A percentile compares a stretch with the other conserved stretches of the same genome.
phyloP scores from a whole-genome alignment of 2,329 filamentous ascomycete genomes.

The Sporothrix dimorphospora region DNA sequence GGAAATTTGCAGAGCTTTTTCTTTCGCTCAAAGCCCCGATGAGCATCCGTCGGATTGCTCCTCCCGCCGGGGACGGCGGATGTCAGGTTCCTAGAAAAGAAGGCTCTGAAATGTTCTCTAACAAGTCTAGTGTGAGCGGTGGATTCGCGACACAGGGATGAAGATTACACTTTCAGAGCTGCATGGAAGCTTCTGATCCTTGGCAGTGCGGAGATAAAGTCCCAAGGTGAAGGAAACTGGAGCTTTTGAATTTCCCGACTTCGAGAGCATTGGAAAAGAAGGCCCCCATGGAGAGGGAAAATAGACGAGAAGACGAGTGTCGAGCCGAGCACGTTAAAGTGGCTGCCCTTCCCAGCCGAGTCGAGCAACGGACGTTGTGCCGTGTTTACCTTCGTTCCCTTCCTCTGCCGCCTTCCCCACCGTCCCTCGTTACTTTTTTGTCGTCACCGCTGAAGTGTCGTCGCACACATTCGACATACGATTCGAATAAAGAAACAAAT shows the following conservation, averaged over 20 bases:
- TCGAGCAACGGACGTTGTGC: neutral
- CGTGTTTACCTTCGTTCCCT: neutral
- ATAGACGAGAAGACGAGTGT: neutral
- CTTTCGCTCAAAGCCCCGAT: neutral
- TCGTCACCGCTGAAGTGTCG: neutral
- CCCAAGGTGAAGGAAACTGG: neutral
- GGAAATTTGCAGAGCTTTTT: neutral
- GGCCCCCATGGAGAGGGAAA: neutral
- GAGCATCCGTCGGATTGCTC: neutral
- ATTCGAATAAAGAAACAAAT: no score
- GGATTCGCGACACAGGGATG: neutral
- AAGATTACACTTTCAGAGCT: neutral
- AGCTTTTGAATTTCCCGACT: neutral
- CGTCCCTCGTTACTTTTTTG: no score
- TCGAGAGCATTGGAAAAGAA: no score
- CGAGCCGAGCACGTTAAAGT: neutral
- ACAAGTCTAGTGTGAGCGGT: neutral
- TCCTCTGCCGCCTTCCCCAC: neutral
- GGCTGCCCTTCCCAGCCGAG: neutral
- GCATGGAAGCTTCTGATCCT: neutral
- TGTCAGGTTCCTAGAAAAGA: conserved; percentile 7
- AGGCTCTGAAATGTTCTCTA: neutral
- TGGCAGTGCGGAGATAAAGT: neutral
- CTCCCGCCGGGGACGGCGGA: conserved; percentile 19
- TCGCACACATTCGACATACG: neutral